Conservation (phyloP, 2,329 filamentous ascomycete genomes). For the Venturia carpophila region DNA sequence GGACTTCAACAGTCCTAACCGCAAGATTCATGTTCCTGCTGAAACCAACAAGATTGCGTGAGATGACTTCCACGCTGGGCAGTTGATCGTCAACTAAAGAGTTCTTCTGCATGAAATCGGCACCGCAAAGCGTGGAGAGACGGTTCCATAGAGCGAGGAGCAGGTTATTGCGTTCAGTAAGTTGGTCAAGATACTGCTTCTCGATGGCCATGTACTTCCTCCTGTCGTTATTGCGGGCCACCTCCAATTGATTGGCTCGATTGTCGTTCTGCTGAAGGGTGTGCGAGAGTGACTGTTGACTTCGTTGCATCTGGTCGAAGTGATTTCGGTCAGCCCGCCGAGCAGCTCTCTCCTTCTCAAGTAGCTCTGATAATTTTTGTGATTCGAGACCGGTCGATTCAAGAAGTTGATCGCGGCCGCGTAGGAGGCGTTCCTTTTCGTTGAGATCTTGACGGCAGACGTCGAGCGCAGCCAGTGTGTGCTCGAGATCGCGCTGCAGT, state of each 20-base stretch:
- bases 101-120: conserved; percentile 87
- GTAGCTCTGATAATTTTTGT: conserved; percentile 72
- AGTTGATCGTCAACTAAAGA: conserved; percentile 81
- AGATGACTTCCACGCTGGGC: conserved; percentile 77
- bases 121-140: conserved; percentile 75
- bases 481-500: conserved; percentile 79
- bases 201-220: conserved; percentile 70
- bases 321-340: conserved; percentile 81
- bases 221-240: conserved; percentile 67
- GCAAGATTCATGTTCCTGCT: conserved; percentile 82
- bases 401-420: conserved; percentile 78
- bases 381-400: conserved; percentile 84
- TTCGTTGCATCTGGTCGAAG: conserved; percentile 81
- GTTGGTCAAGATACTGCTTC: conserved; percentile 73
- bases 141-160: conserved; percentile 86
- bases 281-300: conserved; percentile 76
- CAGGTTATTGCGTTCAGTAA: conserved; percentile 81
- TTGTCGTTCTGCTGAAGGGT: conserved; percentile 79
- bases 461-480: conserved; percentile 75
- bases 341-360: conserved; percentile 81
- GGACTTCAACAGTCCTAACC: conserved; percentile 75
- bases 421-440: conserved; percentile 88
- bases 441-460: conserved; percentile 65
- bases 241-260: conserved; percentile 78
- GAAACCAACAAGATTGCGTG: conserved; percentile 78